Conservation (phyloP, 345 rosid species). For the Aquilaria sinensis region DNA sequence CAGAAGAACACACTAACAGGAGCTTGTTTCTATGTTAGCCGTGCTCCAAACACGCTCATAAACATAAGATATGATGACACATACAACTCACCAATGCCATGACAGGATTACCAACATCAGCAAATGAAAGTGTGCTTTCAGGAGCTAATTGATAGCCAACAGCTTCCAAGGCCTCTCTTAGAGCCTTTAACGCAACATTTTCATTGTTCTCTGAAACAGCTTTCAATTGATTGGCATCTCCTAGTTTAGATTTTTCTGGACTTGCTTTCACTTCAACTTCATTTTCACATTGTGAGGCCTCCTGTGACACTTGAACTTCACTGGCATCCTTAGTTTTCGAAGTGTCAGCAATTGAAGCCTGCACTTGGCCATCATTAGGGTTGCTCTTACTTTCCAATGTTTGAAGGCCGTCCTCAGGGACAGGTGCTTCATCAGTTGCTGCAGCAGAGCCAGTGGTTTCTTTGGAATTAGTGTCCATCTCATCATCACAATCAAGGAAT, state of each 20-base stretch:
- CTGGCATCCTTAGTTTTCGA: constrained; percentile 45
- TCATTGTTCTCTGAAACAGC: constrained; percentile 32
- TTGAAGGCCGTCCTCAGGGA: constrained; percentile 47
- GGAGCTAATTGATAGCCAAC: constrained; percentile 60
- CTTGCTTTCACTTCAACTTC: constrained; percentile 24
- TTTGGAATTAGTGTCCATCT: constrained; percentile 33
- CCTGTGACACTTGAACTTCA: constrained; percentile 35
- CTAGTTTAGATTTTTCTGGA: constrained; percentile 34
- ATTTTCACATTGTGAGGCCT: constrained; percentile 37
- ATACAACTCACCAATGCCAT: constrained; percentile 86
- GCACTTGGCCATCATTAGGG: constrained; percentile 37
- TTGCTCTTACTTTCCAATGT: constrained; percentile 37
- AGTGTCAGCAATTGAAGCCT: constrained; percentile 37
- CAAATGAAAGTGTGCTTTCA: constrained; percentile 68
- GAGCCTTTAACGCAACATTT: constrained; percentile 61
- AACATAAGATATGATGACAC: background rate
- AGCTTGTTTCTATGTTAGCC: no score
- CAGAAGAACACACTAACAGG: background rate
- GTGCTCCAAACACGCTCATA: no score
- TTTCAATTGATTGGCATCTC: constrained; percentile 34
- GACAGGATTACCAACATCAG: constrained; percentile 93
- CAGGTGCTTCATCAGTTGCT: constrained; percentile 29
- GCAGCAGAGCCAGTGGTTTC: constrained; percentile 37
- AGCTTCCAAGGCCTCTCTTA: constrained; percentile 84
- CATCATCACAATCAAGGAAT: constrained; percentile 49